Percentiles rank a stretch among this genome's conserved stretches.
Conservation (phyloP, 106 monocot species). For the Apostasia ramifera region DNA sequence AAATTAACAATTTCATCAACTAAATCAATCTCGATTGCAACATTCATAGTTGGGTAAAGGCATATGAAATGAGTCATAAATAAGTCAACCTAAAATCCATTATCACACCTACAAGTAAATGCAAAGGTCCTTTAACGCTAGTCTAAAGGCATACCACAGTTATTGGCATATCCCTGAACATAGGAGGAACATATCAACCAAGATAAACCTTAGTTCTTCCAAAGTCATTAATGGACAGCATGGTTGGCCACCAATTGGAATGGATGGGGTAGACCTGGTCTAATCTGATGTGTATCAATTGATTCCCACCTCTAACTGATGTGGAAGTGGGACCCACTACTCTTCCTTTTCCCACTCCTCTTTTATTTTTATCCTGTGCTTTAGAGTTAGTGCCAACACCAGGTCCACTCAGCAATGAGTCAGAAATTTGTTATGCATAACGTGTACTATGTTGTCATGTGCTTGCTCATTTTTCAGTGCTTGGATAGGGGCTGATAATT, state of each 20-base stretch:
- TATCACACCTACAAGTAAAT: no score
- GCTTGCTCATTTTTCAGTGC: neutral
- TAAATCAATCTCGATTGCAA: no score
- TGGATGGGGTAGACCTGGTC: neutral
- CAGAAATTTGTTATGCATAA: neutral
- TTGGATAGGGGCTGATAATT: no score
- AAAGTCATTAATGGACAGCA: neutral
- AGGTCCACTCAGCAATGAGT: neutral
- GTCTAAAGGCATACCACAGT: neutral
- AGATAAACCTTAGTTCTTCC: neutral
- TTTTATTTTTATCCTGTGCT: neutral
- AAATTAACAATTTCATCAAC: no score
- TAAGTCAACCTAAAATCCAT: no score
- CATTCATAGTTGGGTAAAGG: no score
- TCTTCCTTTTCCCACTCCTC: neutral
- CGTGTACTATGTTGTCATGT: neutral
- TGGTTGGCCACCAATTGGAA: neutral
- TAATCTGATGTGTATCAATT: neutral
- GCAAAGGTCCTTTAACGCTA: neutral
- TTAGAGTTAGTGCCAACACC: neutral
- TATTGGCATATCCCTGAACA: slow-evolving; percentile 1
- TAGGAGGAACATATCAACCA: slow-evolving; percentile 4
- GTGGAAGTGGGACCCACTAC: neutral
- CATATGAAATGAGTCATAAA: no score
- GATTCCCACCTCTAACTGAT: neutral